A percentile compares a stretch with the other conserved stretches of the same genome.
phyloP scores from a whole-genome alignment of 2,329 filamentous ascomycete genomes.

The Trichophaea hybrida region DNA sequence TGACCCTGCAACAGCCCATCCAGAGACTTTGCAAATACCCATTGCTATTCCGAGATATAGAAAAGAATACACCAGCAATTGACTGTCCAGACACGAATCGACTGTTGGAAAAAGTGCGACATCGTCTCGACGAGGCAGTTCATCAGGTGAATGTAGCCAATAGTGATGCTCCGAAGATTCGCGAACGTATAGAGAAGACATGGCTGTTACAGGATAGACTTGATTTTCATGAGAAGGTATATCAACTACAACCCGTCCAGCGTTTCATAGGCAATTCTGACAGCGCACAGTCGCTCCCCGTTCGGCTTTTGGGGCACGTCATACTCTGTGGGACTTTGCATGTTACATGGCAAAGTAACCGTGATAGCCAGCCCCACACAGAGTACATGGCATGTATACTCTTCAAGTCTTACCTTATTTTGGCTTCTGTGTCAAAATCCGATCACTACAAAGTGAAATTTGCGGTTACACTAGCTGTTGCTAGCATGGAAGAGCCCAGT shows the following conservation, averaged over 20 bases:
- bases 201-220: constrained; percentile 75
- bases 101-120: constrained; percentile 59
- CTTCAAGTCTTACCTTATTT: constrained; percentile 29
- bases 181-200: constrained; percentile 60
- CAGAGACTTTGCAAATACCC: constrained; percentile 87
- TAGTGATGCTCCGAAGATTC: constrained; percentile 51
- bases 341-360: constrained; percentile 18
- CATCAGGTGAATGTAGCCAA: constrained; percentile 73
- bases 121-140: constrained; percentile 58
- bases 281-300: constrained; percentile 2
- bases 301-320: constrained; percentile 27
- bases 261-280: neutral
- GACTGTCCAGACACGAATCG: constrained; percentile 76
- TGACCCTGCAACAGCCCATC: constrained; percentile 49
- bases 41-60: constrained; percentile 67
- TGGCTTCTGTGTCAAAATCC: constrained; percentile 25
- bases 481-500: constrained; percentile 20
- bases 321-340: constrained; percentile 23
- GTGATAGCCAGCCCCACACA: constrained; percentile 6
- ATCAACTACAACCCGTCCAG: constrained; percentile 21
- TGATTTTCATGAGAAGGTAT: constrained; percentile 56
- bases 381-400: constrained; percentile 23
- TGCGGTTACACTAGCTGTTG: constrained; percentile 20
- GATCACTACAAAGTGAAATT: constrained; percentile 20
- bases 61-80: constrained; percentile 66